Conservation (phyloP, 345 rosid species). For the Lepidium sativum region DNA sequence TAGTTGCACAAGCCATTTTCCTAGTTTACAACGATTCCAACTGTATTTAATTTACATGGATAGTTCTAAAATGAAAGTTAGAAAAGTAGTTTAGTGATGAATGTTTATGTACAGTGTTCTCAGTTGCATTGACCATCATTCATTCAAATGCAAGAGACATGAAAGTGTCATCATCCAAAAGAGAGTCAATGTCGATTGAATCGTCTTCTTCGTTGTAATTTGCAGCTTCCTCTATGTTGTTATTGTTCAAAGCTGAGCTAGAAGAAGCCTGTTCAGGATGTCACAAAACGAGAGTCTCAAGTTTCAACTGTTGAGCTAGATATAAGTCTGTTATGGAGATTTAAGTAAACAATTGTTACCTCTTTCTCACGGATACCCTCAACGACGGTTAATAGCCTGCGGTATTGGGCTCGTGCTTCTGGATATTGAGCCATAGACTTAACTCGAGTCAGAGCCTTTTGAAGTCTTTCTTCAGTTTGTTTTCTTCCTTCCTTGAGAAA, state of each 20-base stretch:
- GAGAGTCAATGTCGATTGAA: conserved; percentile 45
- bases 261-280: conserved; percentile 22
- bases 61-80: conserved; percentile 16
- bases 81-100: neutral
- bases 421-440: conserved; percentile 91
- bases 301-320: neutral
- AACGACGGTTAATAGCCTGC: conserved; percentile 61
- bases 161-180: conserved; percentile 66
- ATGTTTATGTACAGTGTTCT: neutral
- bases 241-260: conserved; percentile 25
- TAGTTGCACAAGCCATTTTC: neutral
- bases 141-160: conserved; percentile 69
- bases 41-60: conserved; percentile 27
- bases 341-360: conserved; percentile 33
- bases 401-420: conserved; percentile 80
- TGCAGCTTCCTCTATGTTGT: conserved; percentile 19
- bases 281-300: neutral
- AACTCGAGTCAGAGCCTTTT: conserved; percentile 81
- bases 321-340: neutral
- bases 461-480: conserved; percentile 74
- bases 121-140: conserved; percentile 20
- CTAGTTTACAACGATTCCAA: neutral
- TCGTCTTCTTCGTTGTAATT: conserved; percentile 39
- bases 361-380: conserved; percentile 59
- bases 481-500: conserved; percentile 83